Base-by-base conservation (phyloP, 2,329 filamentous ascomycete species). In the Microdochium nivale region DNA sequence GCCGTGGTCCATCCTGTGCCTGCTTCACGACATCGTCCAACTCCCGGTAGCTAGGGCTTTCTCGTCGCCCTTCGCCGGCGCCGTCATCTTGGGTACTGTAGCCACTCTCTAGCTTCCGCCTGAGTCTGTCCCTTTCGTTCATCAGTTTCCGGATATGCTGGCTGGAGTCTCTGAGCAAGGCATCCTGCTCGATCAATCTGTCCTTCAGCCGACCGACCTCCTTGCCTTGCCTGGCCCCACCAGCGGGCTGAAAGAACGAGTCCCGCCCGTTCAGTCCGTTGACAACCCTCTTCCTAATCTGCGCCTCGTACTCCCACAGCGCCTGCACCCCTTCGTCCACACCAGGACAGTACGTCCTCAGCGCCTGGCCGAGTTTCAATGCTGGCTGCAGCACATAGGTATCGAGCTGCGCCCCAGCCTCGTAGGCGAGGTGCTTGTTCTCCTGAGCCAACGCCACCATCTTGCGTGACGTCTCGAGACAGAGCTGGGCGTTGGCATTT, bases 141-240 rank as follows among this genome's bases (percentile, higher is more conserved):
- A 58, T 53, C 7, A 58, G 52, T 14, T 51, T 51, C 25, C 51
- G 52, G 5, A 55, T 47, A 30, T 58, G 49, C 25, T 50, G 50
- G 32, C 33, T 56, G 25, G 51, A 54, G 30, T 54, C 53, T 19
- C 51, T 51, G 19, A 58, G 43, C 43, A 56, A 43, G 3, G 51
- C 52, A 50, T 58, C 56, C 50, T 58, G 55, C 49, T 58, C 56
- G 24, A 56, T 50, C n/a, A 58, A 25, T 2, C 56, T 47, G 32
- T 58, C 54, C 50, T 56, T 58, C 14, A 58, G 51, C 10, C 52
- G 51, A 23, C 48, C 51, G 24, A 54, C 35, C 49, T 55, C 54
- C 25, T 49, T 24, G 33, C 52, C 3, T 19, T 48, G 21, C 43
- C 49, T 24, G 24, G 24, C 11, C 19, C 49, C 16, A 10, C 47